Conservation (phyloP, 2,329 filamentous ascomycete genomes). For the Mariannaea elegans region DNA sequence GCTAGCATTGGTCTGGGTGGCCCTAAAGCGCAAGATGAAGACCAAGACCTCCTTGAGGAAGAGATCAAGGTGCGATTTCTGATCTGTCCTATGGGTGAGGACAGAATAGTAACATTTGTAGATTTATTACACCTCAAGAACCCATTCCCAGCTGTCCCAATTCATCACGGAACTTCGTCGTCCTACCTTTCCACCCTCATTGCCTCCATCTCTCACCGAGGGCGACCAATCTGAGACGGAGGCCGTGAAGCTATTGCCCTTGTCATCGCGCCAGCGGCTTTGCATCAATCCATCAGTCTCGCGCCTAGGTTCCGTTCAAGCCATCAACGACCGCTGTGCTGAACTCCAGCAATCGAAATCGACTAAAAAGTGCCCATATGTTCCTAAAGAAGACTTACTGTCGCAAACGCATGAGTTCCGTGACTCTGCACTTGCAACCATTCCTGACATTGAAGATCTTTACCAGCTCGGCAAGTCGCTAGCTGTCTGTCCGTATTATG, state of each 20-base stretch:
- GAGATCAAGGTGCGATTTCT: slow-evolving; percentile 69
- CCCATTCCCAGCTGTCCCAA: slow-evolving; percentile 90
- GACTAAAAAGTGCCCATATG: slow-evolving; percentile 73
- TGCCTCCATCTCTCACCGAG: slow-evolving; percentile 57
- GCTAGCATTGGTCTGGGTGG: slow-evolving; percentile 66
- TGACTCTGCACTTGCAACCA: slow-evolving; percentile 81
- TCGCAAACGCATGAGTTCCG: slow-evolving; percentile 80
- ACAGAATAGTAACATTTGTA: slow-evolving; percentile 48
- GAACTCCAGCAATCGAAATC: slow-evolving; percentile 81
- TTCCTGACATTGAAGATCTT: slow-evolving; percentile 95
- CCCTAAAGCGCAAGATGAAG: slow-evolving; percentile 46
- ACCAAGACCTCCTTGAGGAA: slow-evolving; percentile 62
- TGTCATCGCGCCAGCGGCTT: slow-evolving; percentile 86
- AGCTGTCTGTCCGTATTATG: slow-evolving; percentile 93
- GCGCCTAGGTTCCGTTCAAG: slow-evolving; percentile 73
- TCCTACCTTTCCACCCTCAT: slow-evolving; percentile 78
- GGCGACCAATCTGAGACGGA: slow-evolving; percentile 39
- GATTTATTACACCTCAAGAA: slow-evolving; percentile 92
- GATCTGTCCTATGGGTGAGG: slow-evolving; percentile 4
- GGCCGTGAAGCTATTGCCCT: slow-evolving; percentile 78
- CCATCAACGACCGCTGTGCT: slow-evolving; percentile 92
- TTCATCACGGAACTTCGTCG: slow-evolving; percentile 85
- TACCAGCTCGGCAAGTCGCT: slow-evolving; percentile 79
- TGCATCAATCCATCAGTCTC: slow-evolving; percentile 90
- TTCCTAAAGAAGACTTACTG: slow-evolving; percentile 81